These are phyloP conservation scores for Zygotorulaspora florentina DNA, from an alignment of 805 yeast species.

Conservation along the genomic window DNA sequence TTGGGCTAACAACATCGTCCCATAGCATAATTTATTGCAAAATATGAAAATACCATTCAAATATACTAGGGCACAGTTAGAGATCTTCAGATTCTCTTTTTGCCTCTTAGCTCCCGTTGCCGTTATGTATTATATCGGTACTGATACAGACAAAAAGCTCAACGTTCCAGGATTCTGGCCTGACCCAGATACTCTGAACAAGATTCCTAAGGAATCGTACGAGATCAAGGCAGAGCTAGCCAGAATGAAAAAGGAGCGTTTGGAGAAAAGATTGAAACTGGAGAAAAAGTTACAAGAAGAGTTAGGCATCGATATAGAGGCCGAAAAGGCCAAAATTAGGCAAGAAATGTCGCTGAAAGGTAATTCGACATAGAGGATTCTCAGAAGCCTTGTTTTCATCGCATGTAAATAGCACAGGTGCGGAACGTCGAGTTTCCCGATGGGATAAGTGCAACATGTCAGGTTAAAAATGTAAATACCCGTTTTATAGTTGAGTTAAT, in stretches of 20 bases:
- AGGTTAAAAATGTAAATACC: too few species aligned
- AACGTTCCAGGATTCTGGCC: slow-evolving; percentile 97
- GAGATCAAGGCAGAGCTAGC: slow-evolving; percentile 91
- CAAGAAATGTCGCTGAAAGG: slow-evolving; percentile 18
- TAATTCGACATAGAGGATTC: slow-evolving; percentile 1
- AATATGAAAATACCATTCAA: slow-evolving; percentile 27
- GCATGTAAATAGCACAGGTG: too few species aligned
- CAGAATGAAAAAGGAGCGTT: slow-evolving; percentile 70
- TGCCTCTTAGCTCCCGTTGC: slow-evolving; percentile 80
- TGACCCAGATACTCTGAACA: slow-evolving; percentile 85
- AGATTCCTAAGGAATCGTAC: slow-evolving; percentile 88
- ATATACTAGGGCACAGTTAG: slow-evolving; percentile 48
- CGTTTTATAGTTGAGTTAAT: too few species aligned
- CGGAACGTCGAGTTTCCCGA: too few species aligned
- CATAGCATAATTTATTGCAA: too few species aligned
- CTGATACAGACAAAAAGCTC: slow-evolving; percentile 82
- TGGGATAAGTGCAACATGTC: too few species aligned
- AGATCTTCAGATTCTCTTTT: slow-evolving; percentile 65
- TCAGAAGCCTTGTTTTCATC: too few species aligned
- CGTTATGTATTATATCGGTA: slow-evolving; percentile 92
- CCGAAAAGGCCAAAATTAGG: slow-evolving; percentile 38
- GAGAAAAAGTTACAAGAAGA: slow-evolving; percentile 64
- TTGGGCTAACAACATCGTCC: neutral
- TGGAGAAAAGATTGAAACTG: slow-evolving; percentile 65
- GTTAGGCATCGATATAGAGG: slow-evolving; percentile 59